Percentiles rank a stretch among this genome's conserved stretches.
These are phyloP conservation scores for Petasospora fabianii DNA, from an alignment of 1,139 yeast species.

Conservation along the genomic window DNA sequence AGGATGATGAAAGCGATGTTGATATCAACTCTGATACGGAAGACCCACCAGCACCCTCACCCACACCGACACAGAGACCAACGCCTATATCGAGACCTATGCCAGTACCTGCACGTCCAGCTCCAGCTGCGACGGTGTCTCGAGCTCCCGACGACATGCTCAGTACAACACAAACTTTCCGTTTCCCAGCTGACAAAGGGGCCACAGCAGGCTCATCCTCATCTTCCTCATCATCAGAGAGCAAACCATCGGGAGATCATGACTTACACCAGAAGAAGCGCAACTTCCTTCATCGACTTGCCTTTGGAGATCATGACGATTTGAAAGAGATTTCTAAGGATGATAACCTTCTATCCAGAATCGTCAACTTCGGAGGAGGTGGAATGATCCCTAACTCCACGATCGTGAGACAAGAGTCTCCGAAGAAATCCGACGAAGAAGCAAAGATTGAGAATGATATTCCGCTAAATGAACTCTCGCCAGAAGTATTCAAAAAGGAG, in stretches of 20 bases:
- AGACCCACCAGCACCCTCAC: no score
- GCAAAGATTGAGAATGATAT: conserved; percentile 12
- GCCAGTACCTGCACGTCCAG: no score
- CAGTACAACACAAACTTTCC: conserved; percentile 3
- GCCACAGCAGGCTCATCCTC: no score
- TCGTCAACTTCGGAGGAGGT: conserved; percentile 27
- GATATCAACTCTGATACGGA: conserved; percentile 14
- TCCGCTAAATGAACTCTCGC: conserved; percentile 18
- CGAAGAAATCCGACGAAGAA: conserved; percentile 19
- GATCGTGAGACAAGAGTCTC: conserved; percentile 1
- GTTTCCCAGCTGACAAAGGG: neutral
- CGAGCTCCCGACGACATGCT: neutral
- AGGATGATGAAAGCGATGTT: conserved; percentile 18
- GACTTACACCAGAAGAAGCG: conserved; percentile 8
- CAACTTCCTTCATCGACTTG: conserved; percentile 11
- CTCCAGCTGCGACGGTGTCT: neutral
- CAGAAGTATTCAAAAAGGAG: conserved; percentile 20
- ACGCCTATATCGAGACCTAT: no score
- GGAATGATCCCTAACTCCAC: conserved; percentile 31
- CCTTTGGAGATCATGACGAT: conserved; percentile 20
- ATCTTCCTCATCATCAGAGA: no score
- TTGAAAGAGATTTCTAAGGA: conserved; percentile 18
- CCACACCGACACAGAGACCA: no score
- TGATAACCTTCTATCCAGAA: conserved; percentile 27
- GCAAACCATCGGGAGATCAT: no score